Evolutionary conservation across 148 eudicot species (phyloP), one percentile per base, ranked within the genome.

Genomic region (Cornus controversa): DNA sequence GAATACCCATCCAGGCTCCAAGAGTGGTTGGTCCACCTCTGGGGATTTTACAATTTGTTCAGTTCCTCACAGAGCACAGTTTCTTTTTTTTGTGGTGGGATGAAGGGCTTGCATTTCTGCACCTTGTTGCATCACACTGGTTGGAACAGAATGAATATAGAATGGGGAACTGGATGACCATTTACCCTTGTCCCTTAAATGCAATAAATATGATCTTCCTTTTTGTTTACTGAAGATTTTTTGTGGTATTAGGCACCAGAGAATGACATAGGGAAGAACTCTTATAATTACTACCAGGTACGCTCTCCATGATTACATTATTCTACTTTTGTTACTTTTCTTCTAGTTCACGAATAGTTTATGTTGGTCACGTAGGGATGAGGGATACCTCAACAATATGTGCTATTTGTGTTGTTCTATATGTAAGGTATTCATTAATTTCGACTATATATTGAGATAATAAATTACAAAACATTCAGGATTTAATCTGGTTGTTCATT

Each of bases 201-300:
- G 18, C 42, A 23, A 60, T 69, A 57, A 23, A 42, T 69, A 57
- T 42, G 26, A 36, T 79, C 34, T 67, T 73, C 53, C 53, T 72
- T 64, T 6, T 57, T 69, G 15, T 73, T 82, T 71, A 78, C 66
- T 71, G 29, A 23, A 42, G 4, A 23, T 67, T 74, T 67, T 77
- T 63, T 75, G 14, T 88, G 76, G 58, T 77, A 29, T 74, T 87
- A 95, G 99, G 83, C 94, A 65, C 98, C 99, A 53, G 98, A 87
- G 73, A 96, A 96, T 83, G 99, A 96, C 83, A 89, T 96, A 72
- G 99, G 99, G 75, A 96, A 96, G 87, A 92, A 77, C 85, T 96
- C 99, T 34, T 96, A 84, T 81, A 89, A 91, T 80, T 96, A 96
- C 86, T 90, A 89, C 77, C 97, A 90, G 99, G 99, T 93, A 73